Percentiles rank a stretch among this genome's conserved stretches.
Conservation (phyloP, 352 stramenopile genomes). For the Globisporangium alternatum region DNA sequence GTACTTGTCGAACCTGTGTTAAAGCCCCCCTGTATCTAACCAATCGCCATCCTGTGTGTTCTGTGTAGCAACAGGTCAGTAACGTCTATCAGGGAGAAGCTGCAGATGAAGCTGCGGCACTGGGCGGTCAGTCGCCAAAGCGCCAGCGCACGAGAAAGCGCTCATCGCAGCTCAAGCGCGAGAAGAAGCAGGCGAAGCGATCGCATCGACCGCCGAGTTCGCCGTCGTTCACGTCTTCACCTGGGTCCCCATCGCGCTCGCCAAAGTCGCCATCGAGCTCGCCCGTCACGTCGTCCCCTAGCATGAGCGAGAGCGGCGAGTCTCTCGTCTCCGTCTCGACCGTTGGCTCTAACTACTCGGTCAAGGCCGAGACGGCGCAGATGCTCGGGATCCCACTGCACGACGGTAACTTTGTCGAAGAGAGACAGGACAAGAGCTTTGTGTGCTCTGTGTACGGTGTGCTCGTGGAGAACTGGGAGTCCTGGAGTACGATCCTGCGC, state of each 20-base stretch:
- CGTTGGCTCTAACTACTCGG: slow-evolving; percentile 72
- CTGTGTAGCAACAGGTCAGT: slow-evolving; percentile 45
- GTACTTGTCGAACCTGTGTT: background rate
- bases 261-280: slow-evolving; percentile 53
- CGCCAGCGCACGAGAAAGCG: slow-evolving; percentile 79
- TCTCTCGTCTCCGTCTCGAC: slow-evolving; percentile 54
- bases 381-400: slow-evolving; percentile 77
- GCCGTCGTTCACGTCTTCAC: slow-evolving; percentile 58
- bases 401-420: slow-evolving; percentile 52
- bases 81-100: slow-evolving; percentile 85
- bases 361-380: slow-evolving; percentile 73
- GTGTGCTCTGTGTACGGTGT: slow-evolving; percentile 67
- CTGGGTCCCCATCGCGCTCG: slow-evolving; percentile 64
- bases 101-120: slow-evolving; percentile 75
- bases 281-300: slow-evolving; percentile 53
- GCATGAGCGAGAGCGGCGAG: slow-evolving; percentile 60
- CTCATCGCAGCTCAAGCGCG: slow-evolving; percentile 79
- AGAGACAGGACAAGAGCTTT: slow-evolving; percentile 55
- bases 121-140: slow-evolving; percentile 77
- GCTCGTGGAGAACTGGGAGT: slow-evolving; percentile 81
- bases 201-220: slow-evolving; percentile 61
- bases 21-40: background rate
- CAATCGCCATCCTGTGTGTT: background rate
- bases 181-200: slow-evolving; percentile 74
- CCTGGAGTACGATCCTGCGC: slow-evolving; percentile 79